Evolutionary conservation across 768 basidiomycete genomes (phyloP), one percentile per base, ranked within the genome.

Genomic region (Suillus brevipes): DNA sequence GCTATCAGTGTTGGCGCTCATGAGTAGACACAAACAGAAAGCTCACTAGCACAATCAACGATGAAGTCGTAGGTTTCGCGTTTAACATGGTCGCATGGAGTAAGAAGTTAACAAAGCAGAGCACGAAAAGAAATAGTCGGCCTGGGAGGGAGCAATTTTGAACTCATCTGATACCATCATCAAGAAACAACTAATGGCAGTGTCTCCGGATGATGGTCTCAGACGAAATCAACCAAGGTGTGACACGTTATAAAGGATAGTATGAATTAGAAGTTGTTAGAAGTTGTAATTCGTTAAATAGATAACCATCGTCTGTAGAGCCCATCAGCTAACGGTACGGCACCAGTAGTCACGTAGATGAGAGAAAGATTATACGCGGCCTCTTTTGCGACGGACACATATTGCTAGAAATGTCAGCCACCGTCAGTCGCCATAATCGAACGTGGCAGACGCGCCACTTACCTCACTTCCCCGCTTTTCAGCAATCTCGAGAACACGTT

Each of bases 361-460:
- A 92, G 78, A 20, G 91, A 89, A 31, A 98, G 81, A 70, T 97
- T 97, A 77, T 95, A 94, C 0, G 94, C 94, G 9, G 95, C 87
- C 72, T 96, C 94, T 61, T 82, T 82, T 1, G 88, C 86, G 45
- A 94, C 79, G 4, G 83, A 82, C 18, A 75, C 69, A 60, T 84
- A 81, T 80, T 90, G 74, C 74, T 77, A 60, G 6, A 20, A 43
- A 20, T 4, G 40, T 64, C 36, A 61, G 67, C 28, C 23, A 42
- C 42, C 31, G 50, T 12, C 16, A 45, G 45, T 34, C 53, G n/a
- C 31, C 53, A n/a, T 28, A 57, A 28, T 70, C 66, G 7, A 40
- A 40, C 1, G n/a, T 53, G 43, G 50, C n/a, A 6, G 25, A 36
- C 20, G 31, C 20, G 12, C 14, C 61, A 77, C 79, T 69, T 75